Conservation (phyloP, 768 basidiomycete species). For the Tubosaeta sp. region DNA sequence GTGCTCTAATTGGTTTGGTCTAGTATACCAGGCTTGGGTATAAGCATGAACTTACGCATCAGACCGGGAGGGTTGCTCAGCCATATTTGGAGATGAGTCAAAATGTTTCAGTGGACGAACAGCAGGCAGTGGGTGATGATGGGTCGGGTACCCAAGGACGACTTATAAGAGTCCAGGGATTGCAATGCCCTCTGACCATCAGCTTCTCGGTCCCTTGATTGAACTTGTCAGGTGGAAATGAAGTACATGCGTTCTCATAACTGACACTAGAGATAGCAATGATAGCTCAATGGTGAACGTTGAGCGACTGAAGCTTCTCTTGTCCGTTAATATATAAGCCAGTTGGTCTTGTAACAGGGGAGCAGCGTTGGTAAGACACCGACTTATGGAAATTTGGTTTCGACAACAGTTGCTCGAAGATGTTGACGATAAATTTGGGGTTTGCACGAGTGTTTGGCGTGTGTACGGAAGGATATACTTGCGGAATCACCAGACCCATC, state of each 20-base stretch:
- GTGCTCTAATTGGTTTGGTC: background rate
- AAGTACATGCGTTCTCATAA: slow-evolving; percentile 1
- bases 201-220: slow-evolving; percentile 5
- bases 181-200: background rate
- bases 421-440: too few species aligned
- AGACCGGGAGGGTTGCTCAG: too few species aligned
- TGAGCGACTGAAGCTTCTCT: background rate
- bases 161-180: slow-evolving; percentile 18
- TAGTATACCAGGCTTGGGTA: background rate
- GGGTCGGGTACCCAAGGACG: background rate
- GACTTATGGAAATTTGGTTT: background rate
- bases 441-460: background rate
- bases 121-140: background rate
- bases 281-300: background rate
- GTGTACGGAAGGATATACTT: too few species aligned
- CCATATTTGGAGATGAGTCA: background rate
- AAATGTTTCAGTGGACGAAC: background rate
- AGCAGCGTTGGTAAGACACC: too few species aligned
- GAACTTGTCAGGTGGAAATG: slow-evolving; percentile 5
- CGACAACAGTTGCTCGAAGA: background rate
- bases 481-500: too few species aligned
- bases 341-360: too few species aligned
- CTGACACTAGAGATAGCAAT: slow-evolving; percentile 19
- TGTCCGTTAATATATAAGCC: too few species aligned
- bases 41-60: background rate